Base-by-base conservation (phyloP, 345 rosid species). In the Hevea brasiliensis region DNA sequence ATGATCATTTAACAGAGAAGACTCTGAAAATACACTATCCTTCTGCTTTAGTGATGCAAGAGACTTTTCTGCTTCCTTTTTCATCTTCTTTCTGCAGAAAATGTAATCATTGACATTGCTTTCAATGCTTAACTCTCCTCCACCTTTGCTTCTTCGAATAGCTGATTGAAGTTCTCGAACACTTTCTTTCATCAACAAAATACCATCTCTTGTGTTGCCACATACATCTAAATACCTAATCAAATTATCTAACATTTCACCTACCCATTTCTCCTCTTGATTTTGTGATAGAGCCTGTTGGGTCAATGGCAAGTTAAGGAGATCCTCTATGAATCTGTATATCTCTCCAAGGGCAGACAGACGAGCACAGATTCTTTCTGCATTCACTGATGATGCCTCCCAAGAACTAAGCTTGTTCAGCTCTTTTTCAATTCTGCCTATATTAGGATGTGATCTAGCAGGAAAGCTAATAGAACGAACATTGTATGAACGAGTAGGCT, bases 391-490 rank as follows among this genome's bases (percentile, higher is more conserved):
- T 35, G 86, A 74, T 76, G 82, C 55, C 42, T 79, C 71, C 63
- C 78, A 69, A 40, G 86, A 79, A 64, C 67, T 80, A 26, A 86
- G 83, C 75, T 80, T 86, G 78, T 79, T 77, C 32, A 88, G 79
- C 67, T 83, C 79, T 76, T 83, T 81, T 82, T 88, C 82, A 51
- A 90, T 65, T 70, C 68, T 81, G 47, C 42, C 53, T 0, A 81
- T 41, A 53, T 67, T 82, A 0, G 93, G 93, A 74, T 88, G 87
- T 20, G 83, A 83, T 76, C 89, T 75, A 20, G 87, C 82, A 0
- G 95, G 93, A 66, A 90, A 87, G 76, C 93, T 90, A 70, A 83
- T 60, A 13, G 89, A 92, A 75, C 92, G 80, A 37, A 81, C 74
- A 45, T 78, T 76, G 84, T 81, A 82, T 15, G 77, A 65, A 57